phyloP scores from a whole-genome alignment of 2,329 filamentous ascomycete genomes.

The Metarhizium guizhouense region DNA sequence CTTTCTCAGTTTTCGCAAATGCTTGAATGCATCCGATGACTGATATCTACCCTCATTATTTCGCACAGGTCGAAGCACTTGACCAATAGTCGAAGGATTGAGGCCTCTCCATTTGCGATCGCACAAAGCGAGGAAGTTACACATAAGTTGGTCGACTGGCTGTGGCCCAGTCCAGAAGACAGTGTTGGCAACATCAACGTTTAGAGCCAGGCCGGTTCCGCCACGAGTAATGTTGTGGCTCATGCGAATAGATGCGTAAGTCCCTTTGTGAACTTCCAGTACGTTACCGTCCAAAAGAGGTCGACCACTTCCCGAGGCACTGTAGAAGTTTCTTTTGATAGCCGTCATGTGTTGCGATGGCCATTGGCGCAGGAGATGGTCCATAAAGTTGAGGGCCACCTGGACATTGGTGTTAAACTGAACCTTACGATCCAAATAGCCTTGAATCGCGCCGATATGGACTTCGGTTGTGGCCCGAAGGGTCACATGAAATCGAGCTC shows the following conservation, averaged over 20 bases:
- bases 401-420: constrained; percentile 59
- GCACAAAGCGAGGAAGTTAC: constrained; percentile 23
- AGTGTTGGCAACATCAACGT: constrained; percentile 85
- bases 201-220: constrained; percentile 63
- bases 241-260: constrained; percentile 77
- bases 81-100: constrained; percentile 16
- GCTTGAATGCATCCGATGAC: constrained; percentile 43
- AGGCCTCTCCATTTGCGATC: constrained; percentile 20
- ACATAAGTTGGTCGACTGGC: constrained; percentile 27
- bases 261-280: constrained; percentile 77
- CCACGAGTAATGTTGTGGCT: constrained; percentile 43
- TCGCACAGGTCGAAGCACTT: constrained; percentile 26
- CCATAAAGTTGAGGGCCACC: constrained; percentile 81
- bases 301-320: constrained; percentile 35
- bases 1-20: constrained; percentile 43
- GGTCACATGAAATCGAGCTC: constrained; percentile 49
- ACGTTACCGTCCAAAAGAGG: constrained; percentile 47
- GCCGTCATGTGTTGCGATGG: constrained; percentile 58
- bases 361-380: constrained; percentile 77
- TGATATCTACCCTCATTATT: constrained; percentile 15
- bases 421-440: constrained; percentile 54
- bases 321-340: constrained; percentile 81
- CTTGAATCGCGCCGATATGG: constrained; percentile 54
- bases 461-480: constrained; percentile 60
- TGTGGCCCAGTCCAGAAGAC: constrained; percentile 63